A percentile compares a stretch with the other conserved stretches of the same genome.
Conservation (phyloP, 179 eudicot species). For the Corrigiola litoralis region DNA sequence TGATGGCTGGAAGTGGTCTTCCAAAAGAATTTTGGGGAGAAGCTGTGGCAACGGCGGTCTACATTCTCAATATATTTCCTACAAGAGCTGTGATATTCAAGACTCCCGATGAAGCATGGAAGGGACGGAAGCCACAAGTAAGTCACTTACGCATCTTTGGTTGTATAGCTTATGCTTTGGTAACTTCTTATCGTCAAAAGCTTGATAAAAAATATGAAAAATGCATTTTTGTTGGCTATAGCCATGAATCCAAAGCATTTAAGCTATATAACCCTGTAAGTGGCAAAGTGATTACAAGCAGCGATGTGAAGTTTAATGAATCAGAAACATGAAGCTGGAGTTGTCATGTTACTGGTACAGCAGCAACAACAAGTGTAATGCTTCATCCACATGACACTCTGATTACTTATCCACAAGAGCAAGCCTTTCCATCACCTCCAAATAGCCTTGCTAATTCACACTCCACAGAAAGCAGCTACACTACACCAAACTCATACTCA, state of each 20-base stretch:
- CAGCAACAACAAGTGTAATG: not conserved
- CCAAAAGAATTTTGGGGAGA: not conserved
- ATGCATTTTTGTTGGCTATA: not conserved
- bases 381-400: too few species aligned
- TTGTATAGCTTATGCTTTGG: not conserved
- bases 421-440: too few species aligned
- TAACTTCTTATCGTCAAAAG: not conserved
- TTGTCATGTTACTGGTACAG: too few species aligned
- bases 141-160: not conserved
- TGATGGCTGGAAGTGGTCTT: not conserved
- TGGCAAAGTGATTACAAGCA: not conserved
- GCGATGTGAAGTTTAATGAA: not conserved
- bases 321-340: not conserved
- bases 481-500: too few species aligned
- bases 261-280: constrained; percentile 7
- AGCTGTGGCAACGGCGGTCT: not conserved
- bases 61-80: not conserved
- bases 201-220: not conserved
- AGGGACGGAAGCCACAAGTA: not conserved
- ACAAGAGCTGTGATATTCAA: not conserved
- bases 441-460: too few species aligned
- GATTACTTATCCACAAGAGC: too few species aligned
- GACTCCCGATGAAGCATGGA: not conserved
- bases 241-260: not conserved
- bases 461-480: too few species aligned